Conservation (phyloP, 257 asterid species). For the Rubia yunnanensis region DNA sequence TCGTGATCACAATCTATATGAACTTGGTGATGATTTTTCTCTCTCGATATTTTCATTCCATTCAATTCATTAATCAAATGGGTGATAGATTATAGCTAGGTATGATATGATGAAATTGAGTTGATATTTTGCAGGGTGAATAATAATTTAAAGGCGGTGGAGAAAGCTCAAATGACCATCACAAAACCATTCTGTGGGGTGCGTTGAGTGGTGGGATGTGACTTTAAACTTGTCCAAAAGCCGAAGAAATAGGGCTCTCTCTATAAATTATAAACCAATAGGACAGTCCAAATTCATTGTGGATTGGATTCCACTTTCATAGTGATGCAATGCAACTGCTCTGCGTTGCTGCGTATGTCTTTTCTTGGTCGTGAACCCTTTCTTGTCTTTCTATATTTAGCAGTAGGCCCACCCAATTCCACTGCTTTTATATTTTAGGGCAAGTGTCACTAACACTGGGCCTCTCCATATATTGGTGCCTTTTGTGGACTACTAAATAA, state of each 20-base stretch:
- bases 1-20: neutral
- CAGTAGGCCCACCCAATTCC: neutral
- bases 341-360: conserved; percentile 25
- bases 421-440: neutral
- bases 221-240: conserved; percentile 4
- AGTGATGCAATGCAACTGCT: conserved; percentile 20
- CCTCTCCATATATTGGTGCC: too few species aligned
- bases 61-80: neutral
- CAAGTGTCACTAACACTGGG: neutral
- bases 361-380: conserved; percentile 1
- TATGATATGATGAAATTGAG: neutral
- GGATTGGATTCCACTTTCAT: conserved; percentile 6
- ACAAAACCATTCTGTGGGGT: neutral
- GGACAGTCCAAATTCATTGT: neutral
- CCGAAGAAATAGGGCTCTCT: conserved; percentile 1
- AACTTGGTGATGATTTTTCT: too few species aligned
- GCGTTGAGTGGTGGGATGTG: conserved; percentile 3
- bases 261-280: neutral
- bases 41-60: neutral
- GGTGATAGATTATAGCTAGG: neutral
- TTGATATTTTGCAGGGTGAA: neutral
- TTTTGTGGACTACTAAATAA: too few species aligned
- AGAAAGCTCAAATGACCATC: conserved; percentile 5
- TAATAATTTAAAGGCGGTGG: neutral
- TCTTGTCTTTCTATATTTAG: neutral